Conservation (phyloP, 139 green algal species). For the Chlorella sp. region DNA sequence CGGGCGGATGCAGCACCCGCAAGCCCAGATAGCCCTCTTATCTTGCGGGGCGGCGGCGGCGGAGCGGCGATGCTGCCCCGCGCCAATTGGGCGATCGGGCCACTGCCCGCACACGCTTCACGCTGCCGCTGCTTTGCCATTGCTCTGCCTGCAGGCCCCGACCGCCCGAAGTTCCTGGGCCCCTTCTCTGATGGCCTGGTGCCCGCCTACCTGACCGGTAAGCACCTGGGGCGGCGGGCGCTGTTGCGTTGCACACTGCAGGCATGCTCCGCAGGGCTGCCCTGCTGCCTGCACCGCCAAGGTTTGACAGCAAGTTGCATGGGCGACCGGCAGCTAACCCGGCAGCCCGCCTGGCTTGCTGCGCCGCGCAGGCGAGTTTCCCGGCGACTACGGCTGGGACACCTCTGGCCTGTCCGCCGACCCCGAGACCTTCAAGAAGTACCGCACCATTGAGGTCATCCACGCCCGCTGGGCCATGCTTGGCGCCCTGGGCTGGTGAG, state of each 20-base stretch:
- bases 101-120: neutral
- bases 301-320: too few relatives aligned
- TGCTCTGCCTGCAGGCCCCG: conserved; percentile 55
- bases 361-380: conserved; percentile 54
- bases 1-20: neutral
- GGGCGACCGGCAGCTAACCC: too few relatives aligned
- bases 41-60: neutral
- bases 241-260: too few relatives aligned
- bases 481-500: conserved; percentile 84
- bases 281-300: too few relatives aligned
- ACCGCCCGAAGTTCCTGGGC: conserved; percentile 90
- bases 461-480: conserved; percentile 95
- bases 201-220: conserved; percentile 59
- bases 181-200: conserved; percentile 79
- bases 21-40: neutral
- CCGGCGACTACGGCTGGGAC: conserved; percentile 98
- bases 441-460: conserved; percentile 72
- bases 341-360: neutral
- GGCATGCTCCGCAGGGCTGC: too few relatives aligned
- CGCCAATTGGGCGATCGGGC: too few relatives aligned
- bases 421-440: conserved; percentile 89
- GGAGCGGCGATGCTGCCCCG: neutral
- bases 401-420: conserved; percentile 96
- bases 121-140: neutral
- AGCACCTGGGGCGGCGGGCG: conserved; percentile 11